These are phyloP conservation scores for Paspalum notatum DNA, from an alignment of 176 grass and related monocot genomes.

Conservation along the genomic window DNA sequence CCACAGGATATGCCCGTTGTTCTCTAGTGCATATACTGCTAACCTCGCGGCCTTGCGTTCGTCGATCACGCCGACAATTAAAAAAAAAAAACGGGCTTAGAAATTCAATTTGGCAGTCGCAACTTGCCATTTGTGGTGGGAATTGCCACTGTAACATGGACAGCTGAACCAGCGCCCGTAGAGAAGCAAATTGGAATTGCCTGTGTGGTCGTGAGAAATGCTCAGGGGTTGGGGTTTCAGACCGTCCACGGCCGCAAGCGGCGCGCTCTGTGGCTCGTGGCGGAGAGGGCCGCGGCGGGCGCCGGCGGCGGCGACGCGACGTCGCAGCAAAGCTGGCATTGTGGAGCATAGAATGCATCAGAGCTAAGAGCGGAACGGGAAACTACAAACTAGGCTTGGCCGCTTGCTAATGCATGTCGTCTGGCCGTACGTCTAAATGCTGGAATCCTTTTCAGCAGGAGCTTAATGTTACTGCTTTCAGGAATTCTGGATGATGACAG, in stretches of 20 bases:
- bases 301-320: background rate
- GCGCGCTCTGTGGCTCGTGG: background rate
- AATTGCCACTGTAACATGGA: background rate
- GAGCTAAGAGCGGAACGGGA: background rate
- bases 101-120: background rate
- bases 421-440: background rate
- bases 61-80: background rate
- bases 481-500: background rate
- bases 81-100: background rate
- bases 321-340: background rate
- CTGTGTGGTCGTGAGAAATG: background rate
- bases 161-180: background rate
- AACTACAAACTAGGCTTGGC: background rate
- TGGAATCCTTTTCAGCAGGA: background rate
- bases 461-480: background rate
- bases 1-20: slow-evolving; percentile 12
- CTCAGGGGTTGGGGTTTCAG: background rate
- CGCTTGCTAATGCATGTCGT: background rate
- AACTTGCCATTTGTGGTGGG: background rate
- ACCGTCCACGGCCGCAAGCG: background rate
- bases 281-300: background rate
- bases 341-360: background rate
- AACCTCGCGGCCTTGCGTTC: background rate
- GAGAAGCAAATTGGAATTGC: background rate
- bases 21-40: background rate